Percentiles rank a stretch among this genome's conserved stretches.
These are phyloP conservation scores for Penicillium psychrofluorescens DNA, from an alignment of 495 filamentous ascomycete genomes.

Conservation along the genomic window DNA sequence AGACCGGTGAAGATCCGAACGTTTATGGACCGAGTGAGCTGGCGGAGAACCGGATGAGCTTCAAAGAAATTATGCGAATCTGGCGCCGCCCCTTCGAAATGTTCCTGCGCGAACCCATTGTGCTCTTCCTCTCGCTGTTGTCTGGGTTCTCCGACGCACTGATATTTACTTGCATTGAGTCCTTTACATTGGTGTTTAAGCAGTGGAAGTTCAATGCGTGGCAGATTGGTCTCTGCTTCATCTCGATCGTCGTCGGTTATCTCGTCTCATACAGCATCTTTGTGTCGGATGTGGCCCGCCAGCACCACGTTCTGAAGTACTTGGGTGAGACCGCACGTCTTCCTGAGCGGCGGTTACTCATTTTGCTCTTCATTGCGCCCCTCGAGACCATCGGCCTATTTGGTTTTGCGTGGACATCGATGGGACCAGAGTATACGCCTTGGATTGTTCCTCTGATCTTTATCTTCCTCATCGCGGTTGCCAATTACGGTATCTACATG, in stretches of 20 bases:
- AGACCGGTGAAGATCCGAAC: conserved; percentile 44
- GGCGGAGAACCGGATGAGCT: conserved; percentile 39
- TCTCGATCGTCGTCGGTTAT: conserved; percentile 59
- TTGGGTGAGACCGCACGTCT: conserved; percentile 43
- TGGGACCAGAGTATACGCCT: conserved; percentile 50
- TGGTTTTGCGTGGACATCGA: conserved; percentile 60
- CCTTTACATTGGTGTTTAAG: conserved; percentile 54
- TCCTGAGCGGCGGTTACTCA: conserved; percentile 50
- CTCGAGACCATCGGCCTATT: conserved; percentile 61
- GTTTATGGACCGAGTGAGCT: conserved; percentile 60
- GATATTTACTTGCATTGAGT: conserved; percentile 73
- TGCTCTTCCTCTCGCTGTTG: conserved; percentile 61
- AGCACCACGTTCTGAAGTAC: conserved; percentile 34
- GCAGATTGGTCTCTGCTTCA: conserved; percentile 53
- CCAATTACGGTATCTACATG: conserved; percentile 70
- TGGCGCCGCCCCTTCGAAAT: conserved; percentile 72
- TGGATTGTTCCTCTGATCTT: conserved; percentile 59
- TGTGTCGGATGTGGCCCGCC: conserved; percentile 54
- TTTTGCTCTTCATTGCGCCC: conserved; percentile 55
- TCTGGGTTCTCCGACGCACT: conserved; percentile 75
- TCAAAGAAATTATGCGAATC: conserved; percentile 48
- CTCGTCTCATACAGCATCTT: conserved; percentile 56
- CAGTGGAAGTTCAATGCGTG: conserved; percentile 55
- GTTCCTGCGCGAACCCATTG: conserved; percentile 72
- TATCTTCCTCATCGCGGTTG: conserved; percentile 55